Evolutionary conservation across 2,329 filamentous ascomycete species (phyloP), one percentile per base, ranked within the genome.

Genomic region (Penicillium sp.): DNA sequence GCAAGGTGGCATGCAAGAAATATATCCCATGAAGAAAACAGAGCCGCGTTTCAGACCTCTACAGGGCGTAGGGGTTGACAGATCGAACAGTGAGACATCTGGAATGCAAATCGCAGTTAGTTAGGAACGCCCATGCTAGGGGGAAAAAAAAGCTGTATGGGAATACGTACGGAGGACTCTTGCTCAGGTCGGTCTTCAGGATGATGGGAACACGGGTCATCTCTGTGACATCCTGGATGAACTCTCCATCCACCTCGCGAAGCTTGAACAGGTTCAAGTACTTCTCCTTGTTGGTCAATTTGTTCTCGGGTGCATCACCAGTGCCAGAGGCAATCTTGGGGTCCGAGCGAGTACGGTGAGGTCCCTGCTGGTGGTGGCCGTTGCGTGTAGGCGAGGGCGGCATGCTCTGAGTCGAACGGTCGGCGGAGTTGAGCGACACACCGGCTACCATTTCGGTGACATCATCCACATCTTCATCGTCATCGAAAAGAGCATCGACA

Each of bases 171-270:
- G 93, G 93, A 74, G 93, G 93, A 75, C 91, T 97, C 87, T 98
- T 98, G 74, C 79, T 88, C 64, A 98, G 80, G 74, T 98, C 93
- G 58, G 93, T 97, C 83, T 95, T 97, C 64, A 98, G 75, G 68
- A 98, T 95, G 59, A 98, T 87, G n/a, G 93, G 93, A 54, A 98
- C 87, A 60, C 91, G 81, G 38, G 88, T 91, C 90, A 98, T 96
- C 77, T 98, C 93, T 51, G 84, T 90, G 58, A 98, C 89, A 70
- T 98, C 93, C 73, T 98, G 93, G 64, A 98, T 96, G 75, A 94
- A 94, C 62, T 97, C 87, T 57, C 91, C 91, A 60, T 87, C 85
- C 72, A 95, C 87, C 70, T 98, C 91, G 45, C 93, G 81, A 60
- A 98, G 77, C 61, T 84, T 83, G 76, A 97, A 97, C 57, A 93